Base-by-base conservation (phyloP, 306 rosid species). In the Cyclanthera cordifolia region DNA sequence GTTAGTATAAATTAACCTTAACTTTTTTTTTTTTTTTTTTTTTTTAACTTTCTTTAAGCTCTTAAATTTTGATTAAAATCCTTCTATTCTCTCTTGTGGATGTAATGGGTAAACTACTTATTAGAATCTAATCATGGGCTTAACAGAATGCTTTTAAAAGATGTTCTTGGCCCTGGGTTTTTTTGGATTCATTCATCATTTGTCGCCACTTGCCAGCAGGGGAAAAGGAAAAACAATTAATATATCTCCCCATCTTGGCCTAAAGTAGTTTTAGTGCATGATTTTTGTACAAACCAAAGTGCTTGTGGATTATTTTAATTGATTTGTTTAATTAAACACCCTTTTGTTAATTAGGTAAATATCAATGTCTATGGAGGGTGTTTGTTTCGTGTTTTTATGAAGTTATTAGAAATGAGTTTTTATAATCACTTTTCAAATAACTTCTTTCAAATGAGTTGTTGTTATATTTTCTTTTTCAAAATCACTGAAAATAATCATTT, bases 151-250 rank as follows among this genome's bases (percentile, higher is more conserved):
- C 19, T 17, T 8, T 7, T 17, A 19, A 52, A 19, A 52, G 27
- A 52, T 12, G 25, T 12, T 54, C 12, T 53, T 34, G 16, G 47
- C 49, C 0, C 17, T 60, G 65, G 63, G 17, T 37, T 19, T 61
- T 61, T 54, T 54, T 61, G 68, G 70, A 65, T 65, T 53, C 20
- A 13, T 65, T 30, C 48, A 12, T 65, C 12, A 21, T 45, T 65
- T 65, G 70, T 45, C 53, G 70, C 70, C 70, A 65, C 70, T 65
- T 65, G 70, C 70, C 70, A 50, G 68, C 68, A 32, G 8, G 28
- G 30, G 21, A 43, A 14, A 65, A 65, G 20, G 39, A 3, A 23
- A 45, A 37, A 4, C 20, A 30, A 32, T 28, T 28, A 57, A 28
- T 37, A 19, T 61, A 27, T 39, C 28, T 61, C n/a, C 68, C 68